Evolutionary conservation across 768 basidiomycete species (phyloP).

Genomic region (Cubamyces sp.): DNA sequence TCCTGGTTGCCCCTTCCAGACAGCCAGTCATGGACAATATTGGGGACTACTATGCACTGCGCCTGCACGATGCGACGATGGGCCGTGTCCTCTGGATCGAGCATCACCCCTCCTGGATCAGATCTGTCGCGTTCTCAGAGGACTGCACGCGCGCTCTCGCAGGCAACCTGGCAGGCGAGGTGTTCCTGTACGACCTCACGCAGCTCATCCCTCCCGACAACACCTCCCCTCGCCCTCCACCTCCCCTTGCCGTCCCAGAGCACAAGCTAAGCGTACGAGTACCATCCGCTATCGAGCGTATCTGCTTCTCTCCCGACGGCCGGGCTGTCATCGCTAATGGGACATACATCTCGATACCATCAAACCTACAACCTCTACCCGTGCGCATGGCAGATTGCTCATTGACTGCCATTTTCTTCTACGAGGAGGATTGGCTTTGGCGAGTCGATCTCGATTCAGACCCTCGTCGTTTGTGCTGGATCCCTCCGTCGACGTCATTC

Average conservation of each 20-base stretch:
- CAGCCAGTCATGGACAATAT: not conserved
- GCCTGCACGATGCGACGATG: not conserved
- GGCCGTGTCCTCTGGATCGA: not conserved
- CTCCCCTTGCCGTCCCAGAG: not conserved
- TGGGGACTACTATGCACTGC: not conserved
- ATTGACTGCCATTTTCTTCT: not conserved
- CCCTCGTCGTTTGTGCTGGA: not conserved
- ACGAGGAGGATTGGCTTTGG: not conserved
- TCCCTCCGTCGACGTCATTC: not conserved
- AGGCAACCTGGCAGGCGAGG: not conserved
- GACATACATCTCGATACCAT: not conserved
- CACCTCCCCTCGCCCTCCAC: not conserved
- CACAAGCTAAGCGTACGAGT: not conserved
- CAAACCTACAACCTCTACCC: not conserved
- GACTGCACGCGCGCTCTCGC: not conserved
- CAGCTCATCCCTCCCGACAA: not conserved
- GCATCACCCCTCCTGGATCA: not conserved
- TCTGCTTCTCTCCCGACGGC: not conserved
- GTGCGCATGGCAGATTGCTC: not conserved
- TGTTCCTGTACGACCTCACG: not conserved
- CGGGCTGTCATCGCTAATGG: not conserved
- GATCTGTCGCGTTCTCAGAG: not conserved
- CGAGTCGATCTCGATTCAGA: not conserved
- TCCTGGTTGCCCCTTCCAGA: not conserved
- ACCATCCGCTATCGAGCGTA: not conserved